These are phyloP conservation scores for Noccaea bulbosa DNA, from an alignment of 345 rosid species.

Conservation along the genomic window DNA sequence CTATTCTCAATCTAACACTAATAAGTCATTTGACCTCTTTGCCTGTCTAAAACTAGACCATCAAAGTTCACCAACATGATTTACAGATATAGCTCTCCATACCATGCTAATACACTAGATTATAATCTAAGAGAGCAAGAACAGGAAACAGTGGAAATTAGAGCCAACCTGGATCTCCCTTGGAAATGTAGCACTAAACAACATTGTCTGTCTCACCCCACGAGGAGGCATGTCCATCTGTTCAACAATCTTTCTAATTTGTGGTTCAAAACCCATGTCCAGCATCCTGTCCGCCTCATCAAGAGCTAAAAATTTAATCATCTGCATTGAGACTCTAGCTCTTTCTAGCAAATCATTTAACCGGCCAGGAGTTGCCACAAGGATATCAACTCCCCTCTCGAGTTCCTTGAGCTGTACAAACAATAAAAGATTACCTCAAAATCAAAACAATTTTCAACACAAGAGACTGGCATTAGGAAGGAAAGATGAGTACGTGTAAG, in stretches of 20 bases:
- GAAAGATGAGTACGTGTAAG: constrained; percentile 11
- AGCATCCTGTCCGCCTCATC: constrained; percentile 99
- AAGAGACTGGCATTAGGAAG: constrained; percentile 11
- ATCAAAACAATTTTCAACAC: constrained; percentile 1
- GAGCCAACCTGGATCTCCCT: constrained; percentile 86
- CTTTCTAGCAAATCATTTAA: constrained; percentile 95
- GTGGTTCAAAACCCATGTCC: constrained; percentile 99
- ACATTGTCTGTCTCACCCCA: constrained; percentile 91
- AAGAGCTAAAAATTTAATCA: constrained; percentile 86
- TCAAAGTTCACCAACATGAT: constrained; percentile 4
- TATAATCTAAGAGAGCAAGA: constrained; percentile 11
- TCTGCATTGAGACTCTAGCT: constrained; percentile 91
- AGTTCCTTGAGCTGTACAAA: constrained; percentile 81
- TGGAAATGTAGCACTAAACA: constrained; percentile 98
- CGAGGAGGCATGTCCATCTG: constrained; percentile 97
- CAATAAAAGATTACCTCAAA: constrained; percentile 20
- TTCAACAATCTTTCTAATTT: constrained; percentile 93
- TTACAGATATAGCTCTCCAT: not conserved
- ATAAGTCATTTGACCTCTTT: constrained; percentile 16
- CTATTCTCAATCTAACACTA: constrained; percentile 8
- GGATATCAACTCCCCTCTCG: constrained; percentile 97
- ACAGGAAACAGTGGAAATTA: not conserved
- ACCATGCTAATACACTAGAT: constrained; percentile 4
- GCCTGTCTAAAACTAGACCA: constrained; percentile 31
- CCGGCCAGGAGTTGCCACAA: constrained; percentile 99